These are phyloP conservation scores for Neonectria faginata DNA, from an alignment of 2,329 filamentous ascomycete species.

Conservation along the genomic window DNA sequence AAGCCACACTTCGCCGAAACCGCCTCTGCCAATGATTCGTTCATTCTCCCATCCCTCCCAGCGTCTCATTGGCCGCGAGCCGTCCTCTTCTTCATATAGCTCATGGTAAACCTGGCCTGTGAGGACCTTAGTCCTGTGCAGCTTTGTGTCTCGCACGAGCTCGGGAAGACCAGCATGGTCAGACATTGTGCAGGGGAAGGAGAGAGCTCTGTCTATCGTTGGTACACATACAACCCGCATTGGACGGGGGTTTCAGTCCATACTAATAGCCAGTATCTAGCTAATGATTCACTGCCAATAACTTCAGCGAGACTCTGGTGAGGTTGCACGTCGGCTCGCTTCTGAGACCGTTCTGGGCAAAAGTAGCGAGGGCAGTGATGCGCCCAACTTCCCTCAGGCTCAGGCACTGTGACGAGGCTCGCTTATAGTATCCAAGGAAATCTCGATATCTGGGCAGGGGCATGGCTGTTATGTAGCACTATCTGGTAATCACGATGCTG, in stretches of 20 bases:
- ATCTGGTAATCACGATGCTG: neutral
- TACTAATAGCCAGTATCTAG: neutral
- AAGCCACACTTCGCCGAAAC: neutral
- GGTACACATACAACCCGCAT: neutral
- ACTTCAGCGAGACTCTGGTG: neutral
- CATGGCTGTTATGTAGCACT: neutral
- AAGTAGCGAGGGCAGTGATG: neutral
- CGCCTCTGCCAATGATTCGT: neutral
- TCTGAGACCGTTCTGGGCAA: neutral
- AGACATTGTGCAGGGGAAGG: neutral
- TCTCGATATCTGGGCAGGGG: neutral
- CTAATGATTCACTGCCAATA: neutral
- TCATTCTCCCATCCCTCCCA: neutral
- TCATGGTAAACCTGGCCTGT: neutral
- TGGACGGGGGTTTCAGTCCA: neutral
- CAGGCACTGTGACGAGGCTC: neutral
- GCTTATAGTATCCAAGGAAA: neutral
- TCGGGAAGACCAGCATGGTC: neutral
- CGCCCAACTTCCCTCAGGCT: neutral
- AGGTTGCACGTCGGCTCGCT: neutral
- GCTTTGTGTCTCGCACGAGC: neutral
- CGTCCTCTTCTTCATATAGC: neutral
- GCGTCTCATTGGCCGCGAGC: neutral
- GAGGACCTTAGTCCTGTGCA: neutral
- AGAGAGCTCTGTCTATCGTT: neutral